These are phyloP conservation scores for Candida pseudoviswanathii DNA, from an alignment of 1,139 yeast genomes.

Conservation along the genomic window DNA sequence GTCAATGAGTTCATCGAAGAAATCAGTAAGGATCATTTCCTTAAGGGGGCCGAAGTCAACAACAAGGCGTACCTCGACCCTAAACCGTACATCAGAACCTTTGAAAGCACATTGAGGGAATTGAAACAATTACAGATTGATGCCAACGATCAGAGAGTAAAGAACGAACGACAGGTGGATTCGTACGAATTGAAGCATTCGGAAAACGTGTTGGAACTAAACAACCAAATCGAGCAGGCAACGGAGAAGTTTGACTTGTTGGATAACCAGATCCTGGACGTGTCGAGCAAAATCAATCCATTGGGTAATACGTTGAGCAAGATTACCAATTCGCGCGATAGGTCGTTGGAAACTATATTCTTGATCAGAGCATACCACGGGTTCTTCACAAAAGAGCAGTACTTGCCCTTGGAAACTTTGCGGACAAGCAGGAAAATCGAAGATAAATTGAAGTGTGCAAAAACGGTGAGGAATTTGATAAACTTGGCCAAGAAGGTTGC, in stretches of 20 bases:
- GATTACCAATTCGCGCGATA: constrained; percentile 75
- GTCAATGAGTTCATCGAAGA: constrained; percentile 85
- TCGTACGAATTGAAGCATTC: constrained; percentile 70
- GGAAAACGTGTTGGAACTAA: constrained; percentile 60
- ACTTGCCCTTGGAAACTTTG: constrained; percentile 61
- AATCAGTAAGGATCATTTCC: constrained; percentile 69
- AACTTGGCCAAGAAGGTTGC: constrained; percentile 63
- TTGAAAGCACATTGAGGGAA: constrained; percentile 82
- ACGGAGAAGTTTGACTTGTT: constrained; percentile 54
- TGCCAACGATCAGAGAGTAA: constrained; percentile 49
- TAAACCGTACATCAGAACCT: constrained; percentile 90
- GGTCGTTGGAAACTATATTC: constrained; percentile 72
- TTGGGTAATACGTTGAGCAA: constrained; percentile 73
- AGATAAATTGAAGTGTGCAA: constrained; percentile 68
- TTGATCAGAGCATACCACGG: constrained; percentile 78
- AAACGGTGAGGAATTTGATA: constrained; percentile 65
- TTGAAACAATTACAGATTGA: constrained; percentile 60
- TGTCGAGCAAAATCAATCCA: constrained; percentile 68
- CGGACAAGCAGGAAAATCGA: constrained; percentile 44
- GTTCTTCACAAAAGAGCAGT: constrained; percentile 62
- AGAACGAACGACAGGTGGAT: constrained; percentile 57
- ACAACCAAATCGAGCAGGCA: constrained; percentile 48
- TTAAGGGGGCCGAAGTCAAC: constrained; percentile 57
- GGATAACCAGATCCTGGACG: constrained; percentile 61
- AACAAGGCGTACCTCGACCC: constrained; percentile 72